Evolutionary conservation across 2,329 filamentous ascomycete species (phyloP), one percentile per base, ranked within the genome.

Genomic region (Penicillium sp.): DNA sequence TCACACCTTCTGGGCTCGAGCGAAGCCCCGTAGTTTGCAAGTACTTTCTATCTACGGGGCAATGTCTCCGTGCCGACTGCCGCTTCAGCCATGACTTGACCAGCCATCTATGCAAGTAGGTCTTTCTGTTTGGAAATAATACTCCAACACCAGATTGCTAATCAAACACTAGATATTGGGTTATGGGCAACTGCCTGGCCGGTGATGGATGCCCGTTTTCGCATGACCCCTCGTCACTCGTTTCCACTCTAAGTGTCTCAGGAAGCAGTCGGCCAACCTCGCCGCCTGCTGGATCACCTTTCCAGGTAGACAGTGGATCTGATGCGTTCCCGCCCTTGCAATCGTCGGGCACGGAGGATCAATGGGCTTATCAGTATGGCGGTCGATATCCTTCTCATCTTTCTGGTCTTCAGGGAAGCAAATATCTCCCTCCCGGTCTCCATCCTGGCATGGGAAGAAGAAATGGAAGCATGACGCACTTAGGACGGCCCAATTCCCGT

Each of bases 41-140:
- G 77, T 99, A 98, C 75, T 98, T 92, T 81, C 81, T 99, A 62
- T 93, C 93, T 10, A 96, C 90, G 8, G 95, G 95, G n/a, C 91
- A 95, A 75, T 99, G 95, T 74, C 87, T 97, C 53, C 87, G 95
- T 58, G 93, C 93, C 59, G 95, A 99, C 75, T 99, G 95, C 75
- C 89, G 93, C 57, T 99, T 98, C 76, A 96, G 93, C 66, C 95
- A 99, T 75, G 93, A 99, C 73, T 84, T 96, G 45, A 96, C 91
- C 71, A 96, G 91, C 70, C 95, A 97, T 69, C 85, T 99, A 61
- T 99, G 95, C 93, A 98, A 98, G 91, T 96, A 81, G 83, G 91
- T 89, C 43, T 52, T 43, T 27, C 9, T 19, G 16, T n/a, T 29
- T 4, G 7, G 3, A 49, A 19, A n/a, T 23, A 5, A 25, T 5